Evolutionary conservation across 306 rosid species (phyloP).

Genomic region (Cucurbita argyrosperma): DNA sequence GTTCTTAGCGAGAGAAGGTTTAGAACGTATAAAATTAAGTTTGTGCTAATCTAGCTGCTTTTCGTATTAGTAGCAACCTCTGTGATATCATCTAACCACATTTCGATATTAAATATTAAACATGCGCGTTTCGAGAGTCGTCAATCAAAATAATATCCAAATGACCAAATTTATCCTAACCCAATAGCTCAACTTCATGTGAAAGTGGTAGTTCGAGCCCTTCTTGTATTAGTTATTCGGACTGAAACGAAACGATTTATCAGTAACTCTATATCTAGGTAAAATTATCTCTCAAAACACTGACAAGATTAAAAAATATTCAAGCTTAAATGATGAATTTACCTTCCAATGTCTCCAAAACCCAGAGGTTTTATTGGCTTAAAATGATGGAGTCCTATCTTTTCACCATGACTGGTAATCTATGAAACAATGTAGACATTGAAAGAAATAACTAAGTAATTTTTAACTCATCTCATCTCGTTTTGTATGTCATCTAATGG

Average conservation of each 20-base stretch:
- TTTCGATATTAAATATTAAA: neutral
- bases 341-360: slow-evolving; percentile 96
- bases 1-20: no score
- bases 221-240: neutral
- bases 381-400: slow-evolving; percentile 69
- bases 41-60: no score
- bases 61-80: no score
- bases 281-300: neutral
- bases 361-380: slow-evolving; percentile 77
- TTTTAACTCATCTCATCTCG: neutral
- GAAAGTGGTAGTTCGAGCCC: neutral
- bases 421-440: slow-evolving; percentile 8
- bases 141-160: neutral
- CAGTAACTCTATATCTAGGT: neutral
- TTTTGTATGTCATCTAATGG: neutral
- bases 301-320: neutral
- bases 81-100: no score
- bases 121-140: neutral
- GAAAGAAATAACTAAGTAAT: neutral
- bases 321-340: neutral
- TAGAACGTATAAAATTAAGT: no score
- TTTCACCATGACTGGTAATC: slow-evolving; percentile 51
- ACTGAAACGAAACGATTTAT: neutral
- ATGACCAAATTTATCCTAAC: neutral
- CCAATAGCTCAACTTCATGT: neutral